Conservation (phyloP, 148 eudicot genomes). For the Camellia sinensis region DNA sequence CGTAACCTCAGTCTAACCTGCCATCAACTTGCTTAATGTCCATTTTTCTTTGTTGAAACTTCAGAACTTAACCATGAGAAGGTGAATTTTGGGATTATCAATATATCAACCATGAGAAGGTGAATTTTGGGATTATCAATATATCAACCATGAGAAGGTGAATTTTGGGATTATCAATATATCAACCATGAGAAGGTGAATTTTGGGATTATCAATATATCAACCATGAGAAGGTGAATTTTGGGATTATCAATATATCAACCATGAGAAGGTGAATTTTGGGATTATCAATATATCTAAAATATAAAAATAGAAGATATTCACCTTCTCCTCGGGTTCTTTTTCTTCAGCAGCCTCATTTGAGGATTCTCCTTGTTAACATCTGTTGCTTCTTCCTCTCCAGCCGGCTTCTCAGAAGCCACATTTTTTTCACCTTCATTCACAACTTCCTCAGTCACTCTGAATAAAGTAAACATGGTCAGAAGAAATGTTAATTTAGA, state of each 20-base stretch:
- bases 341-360: slow-evolving; percentile 76
- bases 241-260: too few relatives aligned
- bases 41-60: not conserved
- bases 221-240: too few relatives aligned
- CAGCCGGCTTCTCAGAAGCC: slow-evolving; percentile 54
- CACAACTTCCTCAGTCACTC: slow-evolving; percentile 59
- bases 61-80: slow-evolving; percentile 4
- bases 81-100: too few relatives aligned
- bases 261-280: not conserved
- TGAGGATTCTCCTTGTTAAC: slow-evolving; percentile 57
- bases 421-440: slow-evolving; percentile 54
- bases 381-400: slow-evolving; percentile 54
- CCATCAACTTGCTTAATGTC: not conserved
- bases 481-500: not conserved
- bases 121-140: too few relatives aligned
- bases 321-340: slow-evolving; percentile 84
- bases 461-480: slow-evolving; percentile 24
- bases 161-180: too few relatives aligned
- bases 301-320: not conserved
- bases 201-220: too few relatives aligned
- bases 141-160: too few relatives aligned
- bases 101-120: too few relatives aligned
- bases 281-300: not conserved
- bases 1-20: not conserved
- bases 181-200: too few relatives aligned